Evolutionary conservation across 805 yeast genomes (phyloP).

Genomic region (Candida peoriensis): DNA sequence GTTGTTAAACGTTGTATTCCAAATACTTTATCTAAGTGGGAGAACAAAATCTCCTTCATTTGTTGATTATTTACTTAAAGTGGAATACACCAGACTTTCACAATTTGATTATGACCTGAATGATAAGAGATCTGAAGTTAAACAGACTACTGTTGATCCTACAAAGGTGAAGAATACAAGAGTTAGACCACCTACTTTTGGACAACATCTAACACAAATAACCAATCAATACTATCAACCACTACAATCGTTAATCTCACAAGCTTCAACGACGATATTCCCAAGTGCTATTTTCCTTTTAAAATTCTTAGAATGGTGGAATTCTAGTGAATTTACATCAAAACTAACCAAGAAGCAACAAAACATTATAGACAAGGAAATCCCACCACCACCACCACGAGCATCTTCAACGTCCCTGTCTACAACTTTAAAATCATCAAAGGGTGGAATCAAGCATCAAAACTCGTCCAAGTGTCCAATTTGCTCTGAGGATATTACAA

Average conservation of each 20-base stretch:
- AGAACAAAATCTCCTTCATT: conserved; percentile 57
- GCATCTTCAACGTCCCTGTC: conserved; percentile 3
- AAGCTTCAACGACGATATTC: conserved; percentile 40
- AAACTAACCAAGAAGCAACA: conserved; percentile 47
- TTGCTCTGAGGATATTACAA: conserved; percentile 58
- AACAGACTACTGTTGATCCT: not conserved
- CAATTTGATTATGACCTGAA: conserved; percentile 24
- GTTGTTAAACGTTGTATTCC: conserved; percentile 48
- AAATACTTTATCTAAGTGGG: conserved; percentile 65
- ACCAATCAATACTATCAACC: conserved; percentile 13
- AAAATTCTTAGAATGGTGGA: conserved; percentile 93
- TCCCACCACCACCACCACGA: conserved; percentile 33
- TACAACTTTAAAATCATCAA: conserved; percentile 8
- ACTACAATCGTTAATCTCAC: conserved; percentile 14
- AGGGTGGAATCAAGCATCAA: conserved; percentile 12
- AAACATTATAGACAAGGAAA: conserved; percentile 38
- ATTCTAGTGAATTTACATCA: conserved; percentile 63
- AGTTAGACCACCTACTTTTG: conserved; percentile 23
- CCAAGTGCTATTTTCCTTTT: conserved; percentile 79
- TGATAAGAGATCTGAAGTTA: conserved; percentile 9
- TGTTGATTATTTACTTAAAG: conserved; percentile 53
- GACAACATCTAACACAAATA: conserved; percentile 14
- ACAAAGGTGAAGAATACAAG: conserved; percentile 1
- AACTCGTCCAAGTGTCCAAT: conserved; percentile 58
- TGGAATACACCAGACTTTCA: conserved; percentile 48